phyloP scores from a whole-genome alignment of 495 filamentous ascomycete species.

The Xylaria castorea region DNA sequence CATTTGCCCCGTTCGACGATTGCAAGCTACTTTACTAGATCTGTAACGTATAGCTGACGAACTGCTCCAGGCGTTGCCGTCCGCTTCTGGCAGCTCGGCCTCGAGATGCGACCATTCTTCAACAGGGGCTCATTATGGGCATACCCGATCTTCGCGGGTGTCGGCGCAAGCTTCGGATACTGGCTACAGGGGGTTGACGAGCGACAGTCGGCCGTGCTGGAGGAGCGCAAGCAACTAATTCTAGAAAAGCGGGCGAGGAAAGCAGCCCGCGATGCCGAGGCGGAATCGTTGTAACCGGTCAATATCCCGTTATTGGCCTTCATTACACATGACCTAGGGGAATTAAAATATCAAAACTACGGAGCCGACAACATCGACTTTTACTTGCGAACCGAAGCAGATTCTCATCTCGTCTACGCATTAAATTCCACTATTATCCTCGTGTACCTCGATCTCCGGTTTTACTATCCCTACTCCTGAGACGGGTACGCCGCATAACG shows the following conservation, averaged over 20 bases:
- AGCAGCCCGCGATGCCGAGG: constrained; percentile 63
- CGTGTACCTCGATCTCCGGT: not conserved
- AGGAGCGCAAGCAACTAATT: constrained; percentile 75
- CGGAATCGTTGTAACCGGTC: constrained; percentile 34
- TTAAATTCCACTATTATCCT: constrained; percentile 10
- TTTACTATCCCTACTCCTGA: not conserved
- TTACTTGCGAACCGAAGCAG: constrained; percentile 16
- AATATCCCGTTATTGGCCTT: constrained; percentile 9
- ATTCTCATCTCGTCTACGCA: not conserved
- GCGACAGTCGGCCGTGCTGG: constrained; percentile 75
- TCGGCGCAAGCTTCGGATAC: constrained; percentile 93
- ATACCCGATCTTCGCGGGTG: constrained; percentile 86
- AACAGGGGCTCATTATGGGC: constrained; percentile 77
- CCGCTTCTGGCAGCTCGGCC: constrained; percentile 93
- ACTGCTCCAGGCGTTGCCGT: constrained; percentile 74
- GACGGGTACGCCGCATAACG: constrained; percentile 1
- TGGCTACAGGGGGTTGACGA: constrained; percentile 88
- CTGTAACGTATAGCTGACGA: constrained; percentile 15
- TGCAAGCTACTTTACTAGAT: not conserved
- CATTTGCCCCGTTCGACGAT: constrained; percentile 20
- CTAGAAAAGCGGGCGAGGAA: constrained; percentile 87
- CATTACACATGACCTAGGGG: constrained; percentile 33
- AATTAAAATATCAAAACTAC: constrained; percentile 10
- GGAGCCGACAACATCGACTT: constrained; percentile 1
- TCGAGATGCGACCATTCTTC: constrained; percentile 97